A percentile compares a stretch with the other conserved stretches of the same genome.
Evolutionary conservation across 176 grass and related monocot genomes (phyloP).

Genomic region (Alopecurus myosuroides): DNA sequence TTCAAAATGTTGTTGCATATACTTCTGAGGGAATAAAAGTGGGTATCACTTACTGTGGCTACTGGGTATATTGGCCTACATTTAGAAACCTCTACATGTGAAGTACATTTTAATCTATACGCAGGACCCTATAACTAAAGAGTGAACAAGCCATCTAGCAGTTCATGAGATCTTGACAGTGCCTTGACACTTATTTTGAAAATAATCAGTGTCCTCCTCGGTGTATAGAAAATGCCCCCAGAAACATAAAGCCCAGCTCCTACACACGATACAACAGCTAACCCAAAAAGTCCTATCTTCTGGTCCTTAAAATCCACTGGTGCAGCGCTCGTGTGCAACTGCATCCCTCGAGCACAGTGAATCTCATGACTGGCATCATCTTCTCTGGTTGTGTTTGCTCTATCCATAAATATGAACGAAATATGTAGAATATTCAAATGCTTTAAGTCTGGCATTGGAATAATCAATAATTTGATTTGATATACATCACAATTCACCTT

Average conservation of each 20-base stretch:
- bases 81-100: background rate
- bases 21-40: background rate
- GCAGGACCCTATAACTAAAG: background rate
- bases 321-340: constrained; percentile 15
- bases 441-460: too few relatives aligned
- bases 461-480: too few relatives aligned
- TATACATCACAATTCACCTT: too few relatives aligned
- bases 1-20: background rate
- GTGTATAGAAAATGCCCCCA: background rate
- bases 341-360: background rate
- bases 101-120: background rate
- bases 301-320: background rate
- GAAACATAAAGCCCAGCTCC: background rate
- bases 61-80: background rate
- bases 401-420: too few relatives aligned
- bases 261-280: background rate
- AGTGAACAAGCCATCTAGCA: constrained; percentile 1
- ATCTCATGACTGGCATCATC: background rate
- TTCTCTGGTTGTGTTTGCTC: background rate
- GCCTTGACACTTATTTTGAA: background rate
- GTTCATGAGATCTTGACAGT: constrained; percentile 2
- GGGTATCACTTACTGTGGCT: background rate
- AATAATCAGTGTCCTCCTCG: background rate
- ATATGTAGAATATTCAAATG: too few relatives aligned
- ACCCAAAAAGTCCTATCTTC: background rate